A percentile compares a stretch with the other conserved stretches of the same genome.
These are phyloP conservation scores for Pelargonium nanum DNA, from an alignment of 345 rosid genomes.

Conservation along the genomic window DNA sequence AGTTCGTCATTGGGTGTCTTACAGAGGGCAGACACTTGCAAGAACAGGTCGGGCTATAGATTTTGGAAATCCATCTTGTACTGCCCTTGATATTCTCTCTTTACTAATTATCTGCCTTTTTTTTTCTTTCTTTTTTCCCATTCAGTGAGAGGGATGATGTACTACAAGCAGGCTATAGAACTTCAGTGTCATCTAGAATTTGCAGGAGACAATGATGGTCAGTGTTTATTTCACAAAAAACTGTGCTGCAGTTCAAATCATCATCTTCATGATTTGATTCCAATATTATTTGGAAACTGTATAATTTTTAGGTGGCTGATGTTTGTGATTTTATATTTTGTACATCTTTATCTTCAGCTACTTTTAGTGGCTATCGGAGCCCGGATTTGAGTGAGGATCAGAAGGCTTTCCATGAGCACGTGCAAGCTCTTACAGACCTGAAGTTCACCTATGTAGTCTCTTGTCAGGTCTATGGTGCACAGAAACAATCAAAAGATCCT, in stretches of 20 bases:
- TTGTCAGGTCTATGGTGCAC: conserved; percentile 84
- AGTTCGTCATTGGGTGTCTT: conserved; percentile 77
- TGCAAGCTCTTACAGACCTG: conserved; percentile 69
- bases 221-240: conserved; percentile 8
- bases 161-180: conserved; percentile 66
- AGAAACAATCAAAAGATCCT: conserved; percentile 51
- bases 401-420: conserved; percentile 19
- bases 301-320: conserved; percentile 4
- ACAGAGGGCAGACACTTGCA: conserved; percentile 87
- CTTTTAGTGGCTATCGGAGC: conserved; percentile 21
- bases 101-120: not conserved
- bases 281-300: conserved; percentile 5
- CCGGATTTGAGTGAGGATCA: conserved; percentile 23
- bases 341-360: conserved; percentile 29
- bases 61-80: not conserved
- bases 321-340: not conserved
- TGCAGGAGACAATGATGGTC: conserved; percentile 52
- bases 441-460: conserved; percentile 97
- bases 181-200: conserved; percentile 66
- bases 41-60: conserved; percentile 53
- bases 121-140: conserved; percentile 1
- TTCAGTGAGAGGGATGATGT: conserved; percentile 99
- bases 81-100: too few species aligned
- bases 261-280: not conserved
- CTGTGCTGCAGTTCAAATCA: not conserved